Base-by-base conservation (phyloP, 768 basidiomycete genomes). In the Hemileccinum impolitum region DNA sequence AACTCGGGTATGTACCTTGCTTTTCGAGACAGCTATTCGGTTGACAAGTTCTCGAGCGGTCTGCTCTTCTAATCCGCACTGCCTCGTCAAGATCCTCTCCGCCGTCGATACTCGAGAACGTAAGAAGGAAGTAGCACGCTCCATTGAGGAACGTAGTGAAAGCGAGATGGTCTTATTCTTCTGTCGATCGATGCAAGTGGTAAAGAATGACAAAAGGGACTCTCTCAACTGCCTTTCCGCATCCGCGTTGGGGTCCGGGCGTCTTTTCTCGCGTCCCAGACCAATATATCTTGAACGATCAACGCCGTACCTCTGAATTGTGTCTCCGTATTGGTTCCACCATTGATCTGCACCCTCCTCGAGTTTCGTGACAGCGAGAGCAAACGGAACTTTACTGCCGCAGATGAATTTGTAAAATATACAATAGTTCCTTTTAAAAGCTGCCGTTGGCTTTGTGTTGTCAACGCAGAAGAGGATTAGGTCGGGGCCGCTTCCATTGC, bases 391-490 rank as follows among this genome's bases (percentile, higher is more conserved):
- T 38, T 55, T 61, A 19, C 48, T 53, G 28, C 57, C 45, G 32
- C 59, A 68, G 25, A 70, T 50, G 39, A 59, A 47, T 32, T 64
- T 46, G 52, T 41, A 52, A 56, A 72, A 68, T 31, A 62, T 40
- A 10, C 41, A 51, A 45, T 61, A 69, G 35, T 65, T 66, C 42
- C 58, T 62, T 45, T 36, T 53, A 28, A 63, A 56, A 30, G 62
- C 57, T 18, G 37, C 19, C 10, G 58, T 71, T 23, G 63, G 63
- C 42, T 51, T 57, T 25, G 53, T 52, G 21, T 54, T 65, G 34
- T 59, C 58, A n/a, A 68, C 35, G 42, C 69, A 72, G 43, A 64
- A 66, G 37, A 69, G 59, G 23, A 69, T 41, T 8, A 69, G 53
- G 30, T 57, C 49, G 7, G 67, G 58, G 7, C 70, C 68, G 7